phyloP scores from a whole-genome alignment of 805 yeast species.

The Lachancea sp. region DNA sequence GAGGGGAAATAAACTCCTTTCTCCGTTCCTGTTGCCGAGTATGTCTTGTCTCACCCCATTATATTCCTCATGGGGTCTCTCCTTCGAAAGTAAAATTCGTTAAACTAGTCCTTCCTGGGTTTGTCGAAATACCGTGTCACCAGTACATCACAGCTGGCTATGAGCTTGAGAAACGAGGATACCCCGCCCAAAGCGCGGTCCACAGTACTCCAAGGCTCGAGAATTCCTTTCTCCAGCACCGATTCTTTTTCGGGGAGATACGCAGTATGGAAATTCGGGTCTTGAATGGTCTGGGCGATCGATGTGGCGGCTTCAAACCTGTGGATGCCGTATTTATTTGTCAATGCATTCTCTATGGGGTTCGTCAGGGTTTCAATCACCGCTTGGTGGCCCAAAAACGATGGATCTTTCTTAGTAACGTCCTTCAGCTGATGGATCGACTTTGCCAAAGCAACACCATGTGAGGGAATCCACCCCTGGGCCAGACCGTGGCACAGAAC shows the following conservation, averaged over 20 bases:
- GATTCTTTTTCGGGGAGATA: slow-evolving; percentile 5
- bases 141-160: slow-evolving; percentile 18
- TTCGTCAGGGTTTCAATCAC: slow-evolving; percentile 12
- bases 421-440: slow-evolving; percentile 9
- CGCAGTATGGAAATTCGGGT: slow-evolving; percentile 11
- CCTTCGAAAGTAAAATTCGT: too few species aligned
- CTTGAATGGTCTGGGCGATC: slow-evolving; percentile 15
- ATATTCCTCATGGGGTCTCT: too few species aligned
- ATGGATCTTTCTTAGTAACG: background rate
- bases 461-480: slow-evolving; percentile 25
- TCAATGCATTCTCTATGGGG: slow-evolving; percentile 19
- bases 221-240: slow-evolving; percentile 10
- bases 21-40: too few species aligned
- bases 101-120: slow-evolving; percentile 14
- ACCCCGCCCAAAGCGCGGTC: slow-evolving; percentile 17
- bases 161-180: slow-evolving; percentile 13
- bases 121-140: slow-evolving; percentile 22
- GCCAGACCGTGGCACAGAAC: slow-evolving; percentile 23
- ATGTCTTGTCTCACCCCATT: too few species aligned
- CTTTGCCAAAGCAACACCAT: slow-evolving; percentile 23
- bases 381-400: slow-evolving; percentile 1
- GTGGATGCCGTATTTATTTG: slow-evolving; percentile 15
- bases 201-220: slow-evolving; percentile 27
- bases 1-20: too few species aligned
- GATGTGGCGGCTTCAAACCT: slow-evolving; percentile 10